Conservation (phyloP, 177 flowering plant genomes). For the Vitis hybrid region DNA sequence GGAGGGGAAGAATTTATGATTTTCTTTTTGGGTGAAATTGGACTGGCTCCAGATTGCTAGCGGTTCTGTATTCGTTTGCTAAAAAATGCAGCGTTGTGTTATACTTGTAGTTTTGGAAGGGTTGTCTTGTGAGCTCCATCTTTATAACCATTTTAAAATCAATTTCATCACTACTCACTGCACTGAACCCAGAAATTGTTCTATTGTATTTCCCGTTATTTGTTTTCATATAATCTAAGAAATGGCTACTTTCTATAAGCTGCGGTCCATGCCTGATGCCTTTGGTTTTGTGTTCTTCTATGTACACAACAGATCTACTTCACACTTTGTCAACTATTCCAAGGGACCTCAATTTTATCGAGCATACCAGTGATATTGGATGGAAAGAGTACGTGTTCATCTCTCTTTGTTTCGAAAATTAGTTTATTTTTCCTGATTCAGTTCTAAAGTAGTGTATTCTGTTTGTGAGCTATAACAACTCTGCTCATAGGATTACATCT, state of each 20-base stretch:
- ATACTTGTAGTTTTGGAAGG: too few relatives aligned
- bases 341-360: constrained; percentile 73
- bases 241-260: background rate
- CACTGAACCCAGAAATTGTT: too few relatives aligned
- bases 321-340: constrained; percentile 58
- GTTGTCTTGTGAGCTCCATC: too few relatives aligned
- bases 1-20: too few relatives aligned
- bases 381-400: constrained; percentile 74
- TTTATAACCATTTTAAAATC: too few relatives aligned
- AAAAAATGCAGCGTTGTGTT: background rate
- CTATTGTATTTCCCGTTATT: too few relatives aligned
- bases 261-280: background rate
- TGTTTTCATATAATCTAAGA: too few relatives aligned
- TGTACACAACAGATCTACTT: constrained; percentile 59
- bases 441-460: background rate
- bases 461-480: background rate
- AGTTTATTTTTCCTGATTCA: background rate
- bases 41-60: too few relatives aligned
- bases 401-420: background rate
- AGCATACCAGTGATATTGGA: constrained; percentile 89
- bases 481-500: background rate
- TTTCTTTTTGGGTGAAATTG: background rate
- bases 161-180: too few relatives aligned
- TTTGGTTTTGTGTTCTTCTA: constrained; percentile 7
- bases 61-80: background rate